phyloP scores from a whole-genome alignment of 2,329 filamentous ascomycete genomes.

The Furcasterigmium furcatum region DNA sequence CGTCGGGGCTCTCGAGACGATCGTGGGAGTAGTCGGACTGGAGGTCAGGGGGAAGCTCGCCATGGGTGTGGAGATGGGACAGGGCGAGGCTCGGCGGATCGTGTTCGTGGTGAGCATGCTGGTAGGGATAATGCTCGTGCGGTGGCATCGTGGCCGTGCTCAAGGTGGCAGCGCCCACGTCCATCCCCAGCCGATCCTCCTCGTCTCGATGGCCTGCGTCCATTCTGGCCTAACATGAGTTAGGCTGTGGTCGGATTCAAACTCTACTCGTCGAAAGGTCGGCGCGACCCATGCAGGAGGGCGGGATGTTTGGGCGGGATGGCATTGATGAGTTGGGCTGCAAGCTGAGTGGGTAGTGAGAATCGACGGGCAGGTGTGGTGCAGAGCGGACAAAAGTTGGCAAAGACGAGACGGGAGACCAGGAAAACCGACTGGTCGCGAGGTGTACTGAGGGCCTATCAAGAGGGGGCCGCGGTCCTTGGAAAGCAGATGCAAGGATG shows the following conservation, averaged over 20 bases:
- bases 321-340: slow-evolving; percentile 46
- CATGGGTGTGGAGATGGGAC: neutral
- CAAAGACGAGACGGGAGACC: neutral
- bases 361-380: slow-evolving; percentile 11
- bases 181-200: slow-evolving; percentile 31
- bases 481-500: slow-evolving; percentile 1
- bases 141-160: slow-evolving; percentile 7
- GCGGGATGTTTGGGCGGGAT: slow-evolving; percentile 29
- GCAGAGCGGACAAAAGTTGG: neutral
- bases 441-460: neutral
- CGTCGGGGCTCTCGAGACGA: slow-evolving; percentile 18
- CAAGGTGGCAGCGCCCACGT: slow-evolving; percentile 9
- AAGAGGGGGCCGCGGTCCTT: neutral
- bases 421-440: neutral
- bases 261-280: slow-evolving; percentile 33
- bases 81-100: neutral
- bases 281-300: slow-evolving; percentile 38
- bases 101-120: slow-evolving; percentile 23
- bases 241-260: slow-evolving; percentile 33
- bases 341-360: slow-evolving; percentile 26
- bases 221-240: slow-evolving; percentile 46
- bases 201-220: slow-evolving; percentile 42
- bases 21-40: slow-evolving; percentile 14
- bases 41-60: slow-evolving; percentile 14
- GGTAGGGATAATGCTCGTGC: slow-evolving; percentile 17